These are phyloP conservation scores for Clathrospora elynae DNA, from an alignment of 2,329 filamentous ascomycete genomes.

Conservation along the genomic window DNA sequence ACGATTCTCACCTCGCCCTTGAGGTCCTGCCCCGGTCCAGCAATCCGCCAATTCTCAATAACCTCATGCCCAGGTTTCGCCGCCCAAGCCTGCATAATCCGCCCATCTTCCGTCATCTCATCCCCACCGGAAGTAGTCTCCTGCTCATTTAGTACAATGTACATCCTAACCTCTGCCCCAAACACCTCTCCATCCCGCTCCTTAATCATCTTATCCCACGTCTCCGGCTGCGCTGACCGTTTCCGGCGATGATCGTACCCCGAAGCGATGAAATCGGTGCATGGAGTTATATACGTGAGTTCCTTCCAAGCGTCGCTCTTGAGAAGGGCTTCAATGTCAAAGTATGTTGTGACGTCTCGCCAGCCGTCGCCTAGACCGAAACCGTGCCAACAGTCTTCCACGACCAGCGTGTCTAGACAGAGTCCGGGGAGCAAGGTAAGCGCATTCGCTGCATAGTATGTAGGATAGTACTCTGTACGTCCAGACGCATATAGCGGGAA, in stretches of 20 bases:
- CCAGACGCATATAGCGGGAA: conserved; percentile 40
- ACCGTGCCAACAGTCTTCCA: conserved; percentile 46
- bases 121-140: conserved; percentile 18
- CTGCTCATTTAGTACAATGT: conserved; percentile 32
- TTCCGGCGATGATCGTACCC: conserved; percentile 40
- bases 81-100: conserved; percentile 35
- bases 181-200: conserved; percentile 38
- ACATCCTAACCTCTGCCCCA: conserved; percentile 43
- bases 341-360: conserved; percentile 44
- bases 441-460: conserved; percentile 41
- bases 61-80: conserved; percentile 40
- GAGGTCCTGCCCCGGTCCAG: conserved; percentile 36
- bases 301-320: conserved; percentile 43
- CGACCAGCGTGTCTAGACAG: conserved; percentile 37
- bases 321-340: conserved; percentile 41
- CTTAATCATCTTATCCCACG: conserved; percentile 39
- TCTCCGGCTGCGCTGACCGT: conserved; percentile 37
- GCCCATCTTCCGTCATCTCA: conserved; percentile 22
- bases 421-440: conserved; percentile 41
- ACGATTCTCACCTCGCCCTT: conserved; percentile 43
- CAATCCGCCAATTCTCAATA: conserved; percentile 34
- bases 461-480: conserved; percentile 37
- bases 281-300: conserved; percentile 40
- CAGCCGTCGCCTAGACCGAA: conserved; percentile 41
- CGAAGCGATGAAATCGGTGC: conserved; percentile 43